Evolutionary conservation across 2,329 filamentous ascomycete genomes (phyloP).

Genomic region (Pseudopithomyces chartarum): DNA sequence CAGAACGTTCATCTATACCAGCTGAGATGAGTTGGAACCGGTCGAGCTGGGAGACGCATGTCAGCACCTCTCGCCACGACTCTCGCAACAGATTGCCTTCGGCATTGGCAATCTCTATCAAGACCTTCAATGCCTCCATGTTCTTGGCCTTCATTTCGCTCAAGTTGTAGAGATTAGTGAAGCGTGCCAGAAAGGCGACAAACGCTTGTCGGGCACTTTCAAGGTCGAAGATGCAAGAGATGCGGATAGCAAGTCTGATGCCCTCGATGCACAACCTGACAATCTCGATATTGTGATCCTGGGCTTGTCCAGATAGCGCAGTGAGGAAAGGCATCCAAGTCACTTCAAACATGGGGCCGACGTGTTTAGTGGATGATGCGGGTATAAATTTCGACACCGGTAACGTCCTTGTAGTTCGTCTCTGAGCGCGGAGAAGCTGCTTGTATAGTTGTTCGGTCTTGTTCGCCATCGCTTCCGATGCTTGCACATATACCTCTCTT

Average conservation of each 20-base stretch:
- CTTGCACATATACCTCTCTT: slow-evolving; percentile 89
- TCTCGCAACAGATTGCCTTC: slow-evolving; percentile 88
- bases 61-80: slow-evolving; percentile 94
- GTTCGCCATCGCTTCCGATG: slow-evolving; percentile 90
- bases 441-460: slow-evolving; percentile 88
- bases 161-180: slow-evolving; percentile 93
- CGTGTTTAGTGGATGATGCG: slow-evolving; percentile 90
- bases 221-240: slow-evolving; percentile 91
- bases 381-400: slow-evolving; percentile 79
- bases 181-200: slow-evolving; percentile 88
- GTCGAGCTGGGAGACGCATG: slow-evolving; percentile 94
- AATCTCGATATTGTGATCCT: slow-evolving; percentile 91
- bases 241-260: slow-evolving; percentile 89
- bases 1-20: slow-evolving; percentile 87
- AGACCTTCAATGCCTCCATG: slow-evolving; percentile 87
- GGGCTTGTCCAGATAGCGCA: slow-evolving; percentile 88
- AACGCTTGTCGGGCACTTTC: slow-evolving; percentile 95
- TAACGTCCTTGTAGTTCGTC: slow-evolving; percentile 74
- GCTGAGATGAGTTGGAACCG: slow-evolving; percentile 92
- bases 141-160: slow-evolving; percentile 97
- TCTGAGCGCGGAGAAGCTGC: slow-evolving; percentile 86
- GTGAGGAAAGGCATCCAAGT: slow-evolving; percentile 99
- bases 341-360: slow-evolving; percentile 97
- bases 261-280: slow-evolving; percentile 93
- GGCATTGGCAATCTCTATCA: slow-evolving; percentile 89